phyloP scores from a whole-genome alignment of 345 rosid genomes.

The Garcia nutans region DNA sequence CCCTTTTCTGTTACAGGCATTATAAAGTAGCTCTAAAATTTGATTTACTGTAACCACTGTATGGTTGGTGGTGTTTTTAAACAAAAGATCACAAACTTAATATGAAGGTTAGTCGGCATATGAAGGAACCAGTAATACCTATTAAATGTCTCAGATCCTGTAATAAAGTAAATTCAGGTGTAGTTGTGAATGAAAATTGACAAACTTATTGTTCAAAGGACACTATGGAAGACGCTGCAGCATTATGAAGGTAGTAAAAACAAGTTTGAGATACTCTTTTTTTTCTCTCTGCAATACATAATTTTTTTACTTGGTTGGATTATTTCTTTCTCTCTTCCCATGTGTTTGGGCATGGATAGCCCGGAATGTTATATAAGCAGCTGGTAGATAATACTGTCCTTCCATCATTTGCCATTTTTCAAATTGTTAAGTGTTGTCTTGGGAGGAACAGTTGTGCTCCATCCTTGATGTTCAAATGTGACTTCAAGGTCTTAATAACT shows the following conservation, averaged over 20 bases:
- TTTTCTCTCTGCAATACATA: not conserved
- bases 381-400: not conserved
- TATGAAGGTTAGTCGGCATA: not conserved
- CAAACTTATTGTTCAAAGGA: not conserved
- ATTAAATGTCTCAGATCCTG: not conserved
- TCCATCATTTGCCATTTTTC: too few relatives aligned
- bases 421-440: too few relatives aligned
- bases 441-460: not conserved
- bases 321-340: too few relatives aligned
- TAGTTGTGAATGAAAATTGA: not conserved
- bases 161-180: not conserved
- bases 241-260: not conserved
- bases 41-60: not conserved
- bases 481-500: not conserved
- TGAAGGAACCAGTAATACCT: not conserved
- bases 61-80: not conserved
- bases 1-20: not conserved
- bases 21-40: not conserved
- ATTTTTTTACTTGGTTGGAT: too few relatives aligned
- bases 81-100: conserved; percentile 2
- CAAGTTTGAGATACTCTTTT: not conserved
- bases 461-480: not conserved
- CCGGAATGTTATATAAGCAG: too few relatives aligned
- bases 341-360: too few relatives aligned
- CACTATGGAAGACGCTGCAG: not conserved